phyloP scores from a whole-genome alignment of 164 flowering plant genomes.

The Stephania yunnanensis region DNA sequence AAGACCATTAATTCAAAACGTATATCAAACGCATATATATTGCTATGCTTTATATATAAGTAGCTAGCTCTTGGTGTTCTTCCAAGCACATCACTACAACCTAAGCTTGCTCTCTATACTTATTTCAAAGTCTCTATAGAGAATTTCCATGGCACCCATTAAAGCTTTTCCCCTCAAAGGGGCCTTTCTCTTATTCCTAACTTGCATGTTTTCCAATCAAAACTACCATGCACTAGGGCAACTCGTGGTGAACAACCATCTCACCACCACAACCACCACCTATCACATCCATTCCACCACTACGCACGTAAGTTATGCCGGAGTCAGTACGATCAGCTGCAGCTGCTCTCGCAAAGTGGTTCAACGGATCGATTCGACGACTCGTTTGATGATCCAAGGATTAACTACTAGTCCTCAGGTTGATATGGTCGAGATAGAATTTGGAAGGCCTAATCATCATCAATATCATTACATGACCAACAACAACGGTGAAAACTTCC shows the following conservation, averaged over 20 bases:
- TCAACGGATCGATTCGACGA: background rate
- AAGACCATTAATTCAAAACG: no score
- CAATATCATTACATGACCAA: background rate
- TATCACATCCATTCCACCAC: background rate
- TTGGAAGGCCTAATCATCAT: no score
- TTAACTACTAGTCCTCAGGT: background rate
- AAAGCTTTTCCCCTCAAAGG: no score
- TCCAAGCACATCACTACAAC: no score
- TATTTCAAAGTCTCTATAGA: no score
- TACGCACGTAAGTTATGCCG: background rate
- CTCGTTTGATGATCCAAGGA: background rate
- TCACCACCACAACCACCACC: background rate
- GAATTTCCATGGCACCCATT: no score
- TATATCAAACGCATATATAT: no score
- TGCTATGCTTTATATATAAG: no score
- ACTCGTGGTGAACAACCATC: background rate
- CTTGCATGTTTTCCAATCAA: no score
- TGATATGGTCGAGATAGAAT: background rate
- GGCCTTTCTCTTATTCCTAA: no score
- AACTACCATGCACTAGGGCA: background rate
- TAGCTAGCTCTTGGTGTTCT: no score
- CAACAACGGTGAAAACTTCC: background rate
- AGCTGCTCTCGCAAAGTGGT: background rate
- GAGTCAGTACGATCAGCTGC: background rate
- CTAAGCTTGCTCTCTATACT: no score